A percentile compares a stretch with the other conserved stretches of the same genome.
Conservation (phyloP, 306 rosid genomes). For the Hippophae rhamnoides region DNA sequence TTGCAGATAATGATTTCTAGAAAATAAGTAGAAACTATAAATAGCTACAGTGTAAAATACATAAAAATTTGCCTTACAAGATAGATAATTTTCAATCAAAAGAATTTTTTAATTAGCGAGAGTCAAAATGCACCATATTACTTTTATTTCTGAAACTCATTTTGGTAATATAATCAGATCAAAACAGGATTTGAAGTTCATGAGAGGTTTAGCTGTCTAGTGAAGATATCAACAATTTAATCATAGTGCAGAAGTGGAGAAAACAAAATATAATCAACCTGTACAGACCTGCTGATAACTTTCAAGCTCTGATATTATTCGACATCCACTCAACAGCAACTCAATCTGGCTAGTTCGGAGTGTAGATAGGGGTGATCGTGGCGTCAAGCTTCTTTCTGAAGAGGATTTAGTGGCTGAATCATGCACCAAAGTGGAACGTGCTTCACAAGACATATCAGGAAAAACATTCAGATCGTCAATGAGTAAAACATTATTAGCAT, state of each 20-base stretch:
- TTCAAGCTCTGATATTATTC: conserved; percentile 65
- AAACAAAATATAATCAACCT: no score
- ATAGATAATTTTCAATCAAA: no score
- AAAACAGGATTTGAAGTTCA: no score
- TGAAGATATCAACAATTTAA: not conserved
- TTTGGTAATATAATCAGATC: not conserved
- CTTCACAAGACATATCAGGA: conserved; percentile 37
- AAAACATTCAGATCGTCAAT: conserved; percentile 43
- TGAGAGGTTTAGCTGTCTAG: not conserved
- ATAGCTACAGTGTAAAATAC: no score
- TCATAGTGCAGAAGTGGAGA: no score
- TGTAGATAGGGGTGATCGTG: conserved; percentile 78
- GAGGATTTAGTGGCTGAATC: conserved; percentile 45
- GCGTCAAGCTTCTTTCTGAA: conserved; percentile 75
- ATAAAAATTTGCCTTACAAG: no score
- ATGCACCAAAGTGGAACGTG: conserved; percentile 28
- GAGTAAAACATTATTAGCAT: conserved; percentile 36
- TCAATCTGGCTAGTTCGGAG: conserved; percentile 84
- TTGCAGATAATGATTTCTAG: no score
- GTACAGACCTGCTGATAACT: conserved; percentile 61
- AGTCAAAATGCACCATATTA: no score
- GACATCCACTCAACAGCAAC: conserved; percentile 55
- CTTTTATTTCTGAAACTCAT: no score
- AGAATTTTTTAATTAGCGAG: no score
- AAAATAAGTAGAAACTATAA: no score